Evolutionary conservation across 371 early-diverging fungal species (phyloP), one percentile per base, ranked within the genome.

Genomic region (Circinella umbellata): DNA sequence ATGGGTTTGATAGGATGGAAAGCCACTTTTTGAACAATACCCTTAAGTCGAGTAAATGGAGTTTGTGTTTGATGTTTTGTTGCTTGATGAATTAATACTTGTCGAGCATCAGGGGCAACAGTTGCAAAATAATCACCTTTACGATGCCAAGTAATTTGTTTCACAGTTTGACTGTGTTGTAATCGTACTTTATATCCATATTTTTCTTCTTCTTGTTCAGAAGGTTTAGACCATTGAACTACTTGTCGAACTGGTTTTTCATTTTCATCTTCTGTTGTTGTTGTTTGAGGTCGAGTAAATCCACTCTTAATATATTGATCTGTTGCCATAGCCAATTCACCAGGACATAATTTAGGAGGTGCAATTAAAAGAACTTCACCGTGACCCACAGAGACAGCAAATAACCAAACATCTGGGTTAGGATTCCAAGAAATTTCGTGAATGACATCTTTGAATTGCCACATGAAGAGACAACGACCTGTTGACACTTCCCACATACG

Each of bases 81-180:
- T 48, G 96, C 70, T 81, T 98, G 97, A 83, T 99, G 99, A 66
- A 99, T 94, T 48, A 93, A 78, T 8, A 99, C 92, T 4, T 96
- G 86, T 18, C 80, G 74, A 61, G 88, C 86, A 47, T 88, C 93
- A 5, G 96, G 91, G 1, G 92, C 85, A 10, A 96, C 90, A 9
- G 95, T 91, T 4, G 94, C 90, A 78, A 98, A 89, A 78, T 99
- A 98, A 79, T 99, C 98, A 70, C 99, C 99, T 79, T 93, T 95
- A 66, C 94, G 88, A 80, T 99, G 99, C 99, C 99, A 99, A 38
- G 89, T 86, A 37, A 98, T 80, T 63, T 91, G 86, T 68, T 91
- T 93, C 37, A 96, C 90, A n/a, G 78, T 76, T 76, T 92, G 81
- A 63, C 72, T 73, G 42, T 87, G 86, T 57, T 78, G 80, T 42